Base-by-base conservation (phyloP, 176 grass and related monocot species). In the Urochloa ruziziensis region DNA sequence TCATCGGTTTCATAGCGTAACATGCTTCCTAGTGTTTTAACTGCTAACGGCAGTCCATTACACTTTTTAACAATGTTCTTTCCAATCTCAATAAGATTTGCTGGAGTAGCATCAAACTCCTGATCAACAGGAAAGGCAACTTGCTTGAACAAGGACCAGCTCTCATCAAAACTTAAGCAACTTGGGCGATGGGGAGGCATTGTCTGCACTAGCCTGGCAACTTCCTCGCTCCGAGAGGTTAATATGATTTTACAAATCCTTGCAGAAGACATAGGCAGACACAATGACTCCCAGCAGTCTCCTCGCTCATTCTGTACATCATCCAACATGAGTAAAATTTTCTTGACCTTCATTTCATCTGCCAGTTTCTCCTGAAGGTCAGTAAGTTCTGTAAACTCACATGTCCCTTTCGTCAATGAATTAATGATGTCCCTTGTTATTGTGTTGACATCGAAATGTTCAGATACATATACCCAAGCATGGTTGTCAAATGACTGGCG, bases 281-380 rank as follows among this genome's bases (percentile, higher is more conserved):
- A 62, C 6, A 85, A 33, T 3, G 16, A 13, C 33, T 91, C 80
- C 89, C 89, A 91, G 28, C 2, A 28, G 17, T 42, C 59, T 28
- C 73, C 30, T 64, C 23, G 70, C 53, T 91, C 82, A 67, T 88
- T 91, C 84, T 80, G 83, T 13, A 91, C 62, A 59, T 88, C 70
- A 80, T 88, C 85, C 7, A 88, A 54, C 10, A 91, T 68, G 60
- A 91, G 47, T 16, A 91, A 73, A 21, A 91, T 25, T 16, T 54
- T 64, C 40, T 59, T 77, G 2, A 57, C 85, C 1, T 29, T 53
- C 44, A 85, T 27, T 4, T 0, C n/a, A 24, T 64, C 8, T 3
- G 17, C 37, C 5, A 88, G 32, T 39, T 3, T 2, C 2, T 19
- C 10, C 67, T 80, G 56, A 4, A 84, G 61, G 0, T 34, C 14